A percentile compares a stretch with the other conserved stretches of the same genome.
Conservation (phyloP, 768 basidiomycete genomes). For the Paxillus ammoniavirescens region DNA sequence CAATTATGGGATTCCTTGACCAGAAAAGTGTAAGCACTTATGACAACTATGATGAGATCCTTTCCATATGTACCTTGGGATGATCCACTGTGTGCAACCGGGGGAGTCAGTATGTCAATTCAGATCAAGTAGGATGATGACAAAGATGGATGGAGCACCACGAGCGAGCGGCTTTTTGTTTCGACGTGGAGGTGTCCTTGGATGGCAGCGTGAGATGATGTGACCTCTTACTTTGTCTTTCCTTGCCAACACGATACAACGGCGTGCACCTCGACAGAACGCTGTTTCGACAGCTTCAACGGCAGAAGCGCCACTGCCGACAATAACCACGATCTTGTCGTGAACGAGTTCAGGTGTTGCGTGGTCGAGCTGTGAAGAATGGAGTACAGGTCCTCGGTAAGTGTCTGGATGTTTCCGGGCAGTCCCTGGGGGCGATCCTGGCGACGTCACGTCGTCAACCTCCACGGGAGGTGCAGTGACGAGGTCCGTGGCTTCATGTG, state of each 20-base stretch:
- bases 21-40: background rate
- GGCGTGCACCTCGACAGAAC: conserved; percentile 31
- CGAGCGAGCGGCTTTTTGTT: too few species aligned
- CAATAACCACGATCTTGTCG: conserved; percentile 43
- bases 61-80: conserved; percentile 26
- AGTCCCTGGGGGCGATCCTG: background rate
- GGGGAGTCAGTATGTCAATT: background rate
- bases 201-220: background rate
- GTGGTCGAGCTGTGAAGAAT: conserved; percentile 49
- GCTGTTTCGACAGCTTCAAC: conserved; percentile 46
- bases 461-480: background rate
- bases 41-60: background rate
- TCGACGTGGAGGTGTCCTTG: too few species aligned
- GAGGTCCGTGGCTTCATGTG: background rate
- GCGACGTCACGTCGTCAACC: background rate
- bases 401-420: background rate
- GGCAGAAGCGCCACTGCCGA: conserved; percentile 54
- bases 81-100: conserved; percentile 42
- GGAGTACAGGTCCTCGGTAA: conserved; percentile 32
- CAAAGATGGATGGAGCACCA: too few species aligned
- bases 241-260: conserved; percentile 39
- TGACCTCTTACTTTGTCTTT: conserved; percentile 32
- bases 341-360: conserved; percentile 28
- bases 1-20: conserved; percentile 42
- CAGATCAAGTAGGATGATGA: background rate